Evolutionary conservation across 2,329 filamentous ascomycete species (phyloP), one percentile per base, ranked within the genome.

Genomic region (Talaromyces sp.): DNA sequence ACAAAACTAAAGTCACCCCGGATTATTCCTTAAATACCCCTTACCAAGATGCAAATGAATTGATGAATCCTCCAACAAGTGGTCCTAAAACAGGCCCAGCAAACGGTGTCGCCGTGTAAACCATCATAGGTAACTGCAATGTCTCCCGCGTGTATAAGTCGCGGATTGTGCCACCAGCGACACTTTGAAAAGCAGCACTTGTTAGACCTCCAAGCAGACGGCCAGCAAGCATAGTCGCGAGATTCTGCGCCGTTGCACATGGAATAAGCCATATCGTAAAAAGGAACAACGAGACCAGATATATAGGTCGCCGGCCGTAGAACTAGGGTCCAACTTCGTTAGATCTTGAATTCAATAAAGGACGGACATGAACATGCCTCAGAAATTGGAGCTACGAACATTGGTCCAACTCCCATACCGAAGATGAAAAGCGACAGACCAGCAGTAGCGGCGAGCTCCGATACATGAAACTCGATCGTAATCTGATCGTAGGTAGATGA

Each of bases 351-450:
- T 46, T 46, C 10, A 7, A 40, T 40, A 13, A 40, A 10, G 37
- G 15, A n/a, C 15, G 37, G n/a, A 76, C 89, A 85, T 63, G 83
- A 86, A n/a, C 37, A 40, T 40, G 17, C 37, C 37, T 40, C 57
- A 89, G 70, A 0, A 85, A 86, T 36, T 81, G 82, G 65, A 85
- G 71, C 48, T n/a, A 40, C 15, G 2, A 88, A 75, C 65, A 87
- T 80, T 15, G 85, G 86, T 0, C 85, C 85, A 45, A 85, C 65
- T 15, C 73, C 75, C 81, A 89, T 83, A n/a, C 91, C 92, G 56
- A 91, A 80, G 51, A 96, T 91, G 68, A 91, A 97, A 1, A 88
- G 80, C 0, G 89, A 91, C 53, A 97, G 77, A 0, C 92, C 92
- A 7, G 96, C 73, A 4, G 90, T 91, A 11, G 88, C 89, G 22